A percentile compares a stretch with the other conserved stretches of the same genome.
Conservation (phyloP, 139 green algal genomes). For the Edaphochlamys debaryana region DNA sequence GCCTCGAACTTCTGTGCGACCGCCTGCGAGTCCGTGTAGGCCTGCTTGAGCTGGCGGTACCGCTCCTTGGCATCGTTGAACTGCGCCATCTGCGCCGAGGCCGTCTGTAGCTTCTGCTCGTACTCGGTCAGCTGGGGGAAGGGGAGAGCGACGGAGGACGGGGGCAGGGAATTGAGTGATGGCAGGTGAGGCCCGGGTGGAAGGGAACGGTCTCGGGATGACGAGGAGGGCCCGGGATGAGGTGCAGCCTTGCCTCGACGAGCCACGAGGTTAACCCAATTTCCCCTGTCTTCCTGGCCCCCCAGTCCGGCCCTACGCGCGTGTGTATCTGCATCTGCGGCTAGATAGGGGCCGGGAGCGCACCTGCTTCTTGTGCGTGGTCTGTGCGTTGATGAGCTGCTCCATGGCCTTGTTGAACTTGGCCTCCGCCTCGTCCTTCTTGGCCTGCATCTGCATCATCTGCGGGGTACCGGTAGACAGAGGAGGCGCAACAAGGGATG, state of each 20-base stretch:
- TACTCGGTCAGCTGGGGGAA: constrained; percentile 5
- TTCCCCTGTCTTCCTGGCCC: no score
- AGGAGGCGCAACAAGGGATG: no score
- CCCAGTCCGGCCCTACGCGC: no score
- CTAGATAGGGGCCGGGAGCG: no score
- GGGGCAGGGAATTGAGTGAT: no score
- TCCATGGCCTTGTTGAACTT: constrained; percentile 39
- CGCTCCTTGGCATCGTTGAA: not conserved
- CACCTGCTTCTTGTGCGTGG: constrained; percentile 35
- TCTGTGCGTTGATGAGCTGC: constrained; percentile 28
- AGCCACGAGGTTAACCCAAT: no score
- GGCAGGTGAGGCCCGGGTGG: no score
- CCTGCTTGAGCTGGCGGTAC: constrained; percentile 25
- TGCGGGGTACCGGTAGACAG: not conserved
- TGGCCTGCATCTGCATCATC: not conserved
- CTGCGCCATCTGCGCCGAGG: not conserved
- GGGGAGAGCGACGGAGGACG: not conserved
- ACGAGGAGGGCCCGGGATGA: no score
- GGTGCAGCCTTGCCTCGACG: no score
- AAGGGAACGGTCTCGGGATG: no score
- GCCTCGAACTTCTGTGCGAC: not conserved
- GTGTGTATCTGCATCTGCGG: no score
- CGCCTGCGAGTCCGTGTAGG: not conserved
- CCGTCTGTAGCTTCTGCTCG: constrained; percentile 17
- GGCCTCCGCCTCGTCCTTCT: constrained; percentile 4